These are phyloP conservation scores for Fusarium graminum DNA, from an alignment of 2,329 filamentous ascomycete species.

Conservation along the genomic window DNA sequence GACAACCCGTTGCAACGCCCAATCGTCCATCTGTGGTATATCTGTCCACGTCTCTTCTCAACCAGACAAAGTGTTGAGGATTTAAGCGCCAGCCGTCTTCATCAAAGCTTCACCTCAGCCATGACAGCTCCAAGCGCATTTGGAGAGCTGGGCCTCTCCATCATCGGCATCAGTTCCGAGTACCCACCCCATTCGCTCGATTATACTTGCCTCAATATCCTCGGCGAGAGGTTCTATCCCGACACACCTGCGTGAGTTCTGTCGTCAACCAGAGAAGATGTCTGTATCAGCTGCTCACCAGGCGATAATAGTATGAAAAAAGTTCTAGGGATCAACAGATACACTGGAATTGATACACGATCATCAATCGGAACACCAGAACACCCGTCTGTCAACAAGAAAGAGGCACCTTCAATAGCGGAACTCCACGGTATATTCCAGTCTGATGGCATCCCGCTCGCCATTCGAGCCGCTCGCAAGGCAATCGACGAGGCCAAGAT, in stretches of 20 bases:
- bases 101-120: conserved; percentile 12
- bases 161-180: conserved; percentile 69
- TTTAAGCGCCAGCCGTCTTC: conserved; percentile 19
- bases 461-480: conserved; percentile 66
- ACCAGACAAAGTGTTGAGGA: conserved; percentile 39
- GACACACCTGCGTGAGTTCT: conserved; percentile 68
- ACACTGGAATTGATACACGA: conserved; percentile 73
- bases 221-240: conserved; percentile 70
- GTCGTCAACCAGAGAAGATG: background rate
- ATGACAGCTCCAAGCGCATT: conserved; percentile 61
- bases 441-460: conserved; percentile 69
- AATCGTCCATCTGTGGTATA: background rate
- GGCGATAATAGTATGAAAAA: conserved; percentile 67
- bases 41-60: conserved; percentile 10
- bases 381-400: conserved; percentile 71
- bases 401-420: conserved; percentile 63
- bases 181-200: conserved; percentile 70
- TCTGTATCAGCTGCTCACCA: background rate
- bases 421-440: conserved; percentile 69
- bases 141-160: conserved; percentile 69
- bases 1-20: background rate
- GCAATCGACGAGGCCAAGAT: conserved; percentile 68
- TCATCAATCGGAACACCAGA: conserved; percentile 72
- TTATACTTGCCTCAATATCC: conserved; percentile 63
- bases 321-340: conserved; percentile 72